Conservation (phyloP, 768 basidiomycete genomes). For the Rhodotorula kratochvilovae region DNA sequence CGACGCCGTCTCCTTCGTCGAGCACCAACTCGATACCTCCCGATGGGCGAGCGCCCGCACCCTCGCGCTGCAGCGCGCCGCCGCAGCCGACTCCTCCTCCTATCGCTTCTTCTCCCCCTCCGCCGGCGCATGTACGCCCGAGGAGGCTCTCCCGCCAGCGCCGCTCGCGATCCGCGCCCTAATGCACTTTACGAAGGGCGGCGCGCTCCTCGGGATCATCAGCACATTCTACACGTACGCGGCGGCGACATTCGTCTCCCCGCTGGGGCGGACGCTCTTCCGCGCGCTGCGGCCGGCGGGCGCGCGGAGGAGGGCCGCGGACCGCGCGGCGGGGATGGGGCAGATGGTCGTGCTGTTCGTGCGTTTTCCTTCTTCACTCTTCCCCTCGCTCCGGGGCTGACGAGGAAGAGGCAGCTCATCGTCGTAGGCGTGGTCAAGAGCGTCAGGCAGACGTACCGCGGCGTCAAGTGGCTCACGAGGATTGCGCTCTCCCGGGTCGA, state of each 20-base stretch:
- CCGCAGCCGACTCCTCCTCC: not conserved
- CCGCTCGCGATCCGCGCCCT: not conserved
- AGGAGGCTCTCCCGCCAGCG: not conserved
- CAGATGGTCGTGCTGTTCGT: conserved; percentile 22
- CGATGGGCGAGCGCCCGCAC: conserved; percentile 5
- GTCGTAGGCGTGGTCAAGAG: conserved; percentile 12
- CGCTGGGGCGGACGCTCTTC: conserved; percentile 21
- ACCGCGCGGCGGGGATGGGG: not conserved
- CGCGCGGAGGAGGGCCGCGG: not conserved
- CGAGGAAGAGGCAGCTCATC: conserved; percentile 5
- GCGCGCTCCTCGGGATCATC: conserved; percentile 11
- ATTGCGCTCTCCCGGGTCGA: conserved; percentile 8
- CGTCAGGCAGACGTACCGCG: conserved; percentile 8
- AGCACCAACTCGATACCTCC: conserved; percentile 10
- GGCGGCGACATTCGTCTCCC: conserved; percentile 16
- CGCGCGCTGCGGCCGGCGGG: conserved; percentile 23
- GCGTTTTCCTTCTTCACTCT: not conserved
- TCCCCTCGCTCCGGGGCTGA: not conserved
- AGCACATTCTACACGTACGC: conserved; percentile 12
- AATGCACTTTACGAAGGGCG: conserved; percentile 23
- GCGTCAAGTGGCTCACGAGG: conserved; percentile 13
- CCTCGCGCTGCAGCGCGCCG: not conserved
- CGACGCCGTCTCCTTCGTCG: conserved; percentile 31
- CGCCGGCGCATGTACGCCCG: no score
- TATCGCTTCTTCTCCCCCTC: conserved; percentile 1